A percentile compares a stretch with the other conserved stretches of the same genome.
Evolutionary conservation across 179 eudicot genomes (phyloP).

Genomic region (Spinacia oleracea): DNA sequence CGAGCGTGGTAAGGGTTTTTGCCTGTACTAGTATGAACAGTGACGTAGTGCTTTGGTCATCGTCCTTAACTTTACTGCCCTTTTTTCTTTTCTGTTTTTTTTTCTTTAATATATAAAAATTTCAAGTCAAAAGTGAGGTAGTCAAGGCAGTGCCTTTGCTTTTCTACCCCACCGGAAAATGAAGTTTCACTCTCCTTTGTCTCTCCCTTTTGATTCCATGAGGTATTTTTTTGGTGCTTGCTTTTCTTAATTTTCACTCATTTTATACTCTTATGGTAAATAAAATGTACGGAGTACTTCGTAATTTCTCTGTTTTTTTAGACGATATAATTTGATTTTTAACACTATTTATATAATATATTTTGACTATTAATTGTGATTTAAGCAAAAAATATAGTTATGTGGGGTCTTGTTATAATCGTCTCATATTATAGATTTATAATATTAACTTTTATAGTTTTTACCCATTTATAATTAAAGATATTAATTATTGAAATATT

Average conservation of each 20-base stretch:
- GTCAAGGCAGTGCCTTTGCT: slow-evolving; percentile 21
- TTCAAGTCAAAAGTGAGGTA: slow-evolving; percentile 31
- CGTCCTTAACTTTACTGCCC: slow-evolving; percentile 20
- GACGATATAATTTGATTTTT: too few relatives aligned
- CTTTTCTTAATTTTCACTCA: neutral
- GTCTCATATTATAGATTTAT: too few relatives aligned
- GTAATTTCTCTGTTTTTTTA: too few relatives aligned
- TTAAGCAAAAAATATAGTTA: too few relatives aligned
- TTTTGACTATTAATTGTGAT: too few relatives aligned
- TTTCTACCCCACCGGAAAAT: slow-evolving; percentile 32
- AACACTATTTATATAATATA: too few relatives aligned
- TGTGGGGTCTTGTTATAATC: too few relatives aligned
- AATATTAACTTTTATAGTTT: too few relatives aligned
- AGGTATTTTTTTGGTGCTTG: neutral
- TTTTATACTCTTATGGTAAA: neutral
- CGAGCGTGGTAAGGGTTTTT: slow-evolving; percentile 19
- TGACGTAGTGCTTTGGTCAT: slow-evolving; percentile 36
- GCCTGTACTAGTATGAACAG: slow-evolving; percentile 22
- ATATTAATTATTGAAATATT: too few relatives aligned
- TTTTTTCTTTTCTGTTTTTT: neutral
- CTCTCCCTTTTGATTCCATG: slow-evolving; percentile 22
- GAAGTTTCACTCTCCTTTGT: slow-evolving; percentile 28
- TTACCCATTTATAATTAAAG: too few relatives aligned
- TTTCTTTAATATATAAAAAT: neutral
- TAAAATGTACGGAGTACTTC: too few relatives aligned